A percentile compares a stretch with the other conserved stretches of the same genome.
phyloP scores from a whole-genome alignment of 1,284 basidiomycete species.

The Marasmius oreades region DNA sequence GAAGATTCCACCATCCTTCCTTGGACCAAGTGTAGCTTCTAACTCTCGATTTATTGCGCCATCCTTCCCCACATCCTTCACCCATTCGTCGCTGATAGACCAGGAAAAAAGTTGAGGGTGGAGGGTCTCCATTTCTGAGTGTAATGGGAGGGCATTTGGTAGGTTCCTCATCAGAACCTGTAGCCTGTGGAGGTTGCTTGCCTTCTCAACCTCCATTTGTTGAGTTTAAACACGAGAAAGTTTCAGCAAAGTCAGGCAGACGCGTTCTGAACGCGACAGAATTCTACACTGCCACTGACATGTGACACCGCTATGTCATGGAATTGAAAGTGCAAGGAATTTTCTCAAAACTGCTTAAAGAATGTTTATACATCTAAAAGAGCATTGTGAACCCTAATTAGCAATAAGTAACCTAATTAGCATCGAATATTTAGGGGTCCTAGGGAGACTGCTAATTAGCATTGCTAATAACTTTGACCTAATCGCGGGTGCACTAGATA shows the following conservation, averaged over 20 bases:
- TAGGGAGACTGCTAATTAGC: background rate
- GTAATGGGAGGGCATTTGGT: background rate
- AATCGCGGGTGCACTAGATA: background rate
- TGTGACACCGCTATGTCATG: background rate
- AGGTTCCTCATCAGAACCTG: background rate
- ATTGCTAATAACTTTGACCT: too few species aligned
- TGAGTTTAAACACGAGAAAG: background rate
- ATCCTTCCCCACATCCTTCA: background rate
- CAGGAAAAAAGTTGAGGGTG: background rate
- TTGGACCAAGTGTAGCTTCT: background rate
- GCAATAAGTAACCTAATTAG: background rate
- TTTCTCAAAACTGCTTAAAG: too few species aligned
- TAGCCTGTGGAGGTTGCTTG: background rate
- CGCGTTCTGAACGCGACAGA: background rate
- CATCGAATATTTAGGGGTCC: background rate
- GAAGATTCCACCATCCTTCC: background rate
- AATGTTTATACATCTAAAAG: too few species aligned
- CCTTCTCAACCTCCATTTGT: background rate
- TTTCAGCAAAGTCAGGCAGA: background rate
- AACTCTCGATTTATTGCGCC: background rate
- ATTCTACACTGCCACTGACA: background rate
- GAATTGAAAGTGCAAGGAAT: background rate
- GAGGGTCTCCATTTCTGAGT: too few species aligned
- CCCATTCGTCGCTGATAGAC: background rate
- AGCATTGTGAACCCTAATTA: too few species aligned